Evolutionary conservation across 2,329 filamentous ascomycete species (phyloP).

Genomic region (Fusarium oxysporum): DNA sequence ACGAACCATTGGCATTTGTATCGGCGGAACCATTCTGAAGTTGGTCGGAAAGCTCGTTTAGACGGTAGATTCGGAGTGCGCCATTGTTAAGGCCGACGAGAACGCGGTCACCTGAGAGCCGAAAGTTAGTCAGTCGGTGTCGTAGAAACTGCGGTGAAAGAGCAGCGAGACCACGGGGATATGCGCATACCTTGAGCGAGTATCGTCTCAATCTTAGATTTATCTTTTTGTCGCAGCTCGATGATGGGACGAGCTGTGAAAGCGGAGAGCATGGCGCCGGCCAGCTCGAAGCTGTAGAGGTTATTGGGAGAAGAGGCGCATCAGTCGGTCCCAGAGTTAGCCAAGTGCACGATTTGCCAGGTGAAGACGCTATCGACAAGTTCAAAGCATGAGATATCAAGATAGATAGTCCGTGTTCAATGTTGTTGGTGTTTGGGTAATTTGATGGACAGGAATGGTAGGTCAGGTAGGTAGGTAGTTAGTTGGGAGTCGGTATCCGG

Average conservation of each 20-base stretch:
- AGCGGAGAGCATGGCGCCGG: slow-evolving; percentile 87
- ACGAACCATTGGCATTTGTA: slow-evolving; percentile 45
- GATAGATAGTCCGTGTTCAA: not conserved
- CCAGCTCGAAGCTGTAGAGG: slow-evolving; percentile 55
- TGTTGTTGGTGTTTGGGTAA: slow-evolving; percentile 11
- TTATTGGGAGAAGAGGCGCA: slow-evolving; percentile 47
- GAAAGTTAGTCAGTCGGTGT: slow-evolving; percentile 17
- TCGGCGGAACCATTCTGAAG: slow-evolving; percentile 51
- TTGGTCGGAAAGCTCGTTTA: slow-evolving; percentile 73
- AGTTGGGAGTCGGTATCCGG: slow-evolving; percentile 26
- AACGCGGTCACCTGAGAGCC: slow-evolving; percentile 80
- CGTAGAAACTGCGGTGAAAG: not conserved
- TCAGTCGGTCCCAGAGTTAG: slow-evolving; percentile 39
- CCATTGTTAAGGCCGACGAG: slow-evolving; percentile 93
- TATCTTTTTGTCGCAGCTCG: slow-evolving; percentile 95
- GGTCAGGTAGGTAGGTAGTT: not conserved
- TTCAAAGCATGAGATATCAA: not conserved
- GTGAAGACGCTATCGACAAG: not conserved
- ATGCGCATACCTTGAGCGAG: slow-evolving; percentile 80
- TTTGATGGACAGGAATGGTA: not conserved
- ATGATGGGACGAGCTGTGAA: slow-evolving; percentile 97
- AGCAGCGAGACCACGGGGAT: not conserved
- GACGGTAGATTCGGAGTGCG: slow-evolving; percentile 87
- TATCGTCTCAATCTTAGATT: slow-evolving; percentile 96
- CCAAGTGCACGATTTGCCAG: not conserved